Base-by-base conservation (phyloP, 192 early-diverging fungal species). In the Umbelopsis ramanniana region DNA sequence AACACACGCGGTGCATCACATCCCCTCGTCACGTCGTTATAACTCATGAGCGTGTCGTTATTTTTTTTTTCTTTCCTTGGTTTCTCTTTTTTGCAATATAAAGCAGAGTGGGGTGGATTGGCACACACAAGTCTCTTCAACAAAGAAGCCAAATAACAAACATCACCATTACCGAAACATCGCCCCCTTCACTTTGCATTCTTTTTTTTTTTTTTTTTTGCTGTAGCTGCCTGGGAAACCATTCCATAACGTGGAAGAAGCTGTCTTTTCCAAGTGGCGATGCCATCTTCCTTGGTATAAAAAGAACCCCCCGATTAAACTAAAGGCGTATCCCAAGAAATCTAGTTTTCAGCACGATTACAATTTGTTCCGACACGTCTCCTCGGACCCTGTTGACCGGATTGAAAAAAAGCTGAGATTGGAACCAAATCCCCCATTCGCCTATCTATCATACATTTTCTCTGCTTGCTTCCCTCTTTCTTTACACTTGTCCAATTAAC, bases 281-380 rank as follows among this genome's bases (percentile, higher is more conserved):
- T 63, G 57, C 57, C 17, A 50, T 3, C n/a, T n/a, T 17, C 17
- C 48, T 17, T 50, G 15, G 6, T 50, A 21, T 50, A 63, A 29
- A 37, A 60, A 63, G 26, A 63, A 37, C 26, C 57, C 33, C 57
- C 57, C 33, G 14, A 29, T 19, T 17, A 63, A 3, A 5, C 23
- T 19, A 29, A 19, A 63, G 57, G 57, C 57, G 57, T 37, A 63
- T 19, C 19, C 29, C 26, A 63, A 63, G 33, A 63, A n/a, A 63
- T 38, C 57, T 63, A 29, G 57, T 63, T 63, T 38, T 63, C 57
- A 63, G 57, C 57, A 63, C 57, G 57, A 63, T 63, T 63, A 63
- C 33, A 63, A 63, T 63, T 63, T 63, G 33, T 63, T 63, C 57
- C 57, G 57, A 63, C 57, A 63, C 57, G 57, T 63, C 26, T 63